Evolutionary conservation across 768 basidiomycete genomes (phyloP), one percentile per base, ranked within the genome.

Genomic region (Fistulinella prunicolor): DNA sequence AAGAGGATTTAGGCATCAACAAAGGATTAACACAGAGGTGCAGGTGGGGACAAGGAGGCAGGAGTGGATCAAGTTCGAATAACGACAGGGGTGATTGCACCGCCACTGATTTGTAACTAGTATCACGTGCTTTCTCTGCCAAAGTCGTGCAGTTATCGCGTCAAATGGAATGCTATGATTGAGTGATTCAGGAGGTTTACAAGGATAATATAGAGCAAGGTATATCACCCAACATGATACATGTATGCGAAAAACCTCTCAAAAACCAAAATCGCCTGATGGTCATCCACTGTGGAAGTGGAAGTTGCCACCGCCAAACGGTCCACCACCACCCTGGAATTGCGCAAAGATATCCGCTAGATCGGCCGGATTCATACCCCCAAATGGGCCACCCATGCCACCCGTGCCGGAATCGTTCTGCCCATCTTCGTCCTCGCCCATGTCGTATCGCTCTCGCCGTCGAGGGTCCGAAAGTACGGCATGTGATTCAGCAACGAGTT

Each of bases 371-470:
- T 62, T 57, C 65, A 66, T 55, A 4, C 72, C 70, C 9, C 65
- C 68, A 9, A 62, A 67, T 8, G 78, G 73, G 1, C 71, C 73
- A 21, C 73, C 71, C 67, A 74, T 70, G 9, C 73, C 72, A 1
- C 65, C 61, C 59, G 51, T 63, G 24, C 73, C 69, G 7, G 71
- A 68, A 9, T 71, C 77, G 32, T 65, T 75, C 66, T 71, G 66
- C 19, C 83, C 85, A 49, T 90, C 87, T 55, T 89, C 87, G 57
- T 90, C 89, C 53, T 89, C 89, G 29, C 89, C 89, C 64, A 81
- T 60, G 64, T 92, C 89, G 56, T 92, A 92, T 34, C 89, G 79
- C 56, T 83, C 75, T 35, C 89, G 77, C 37, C 83, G 73, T 10
- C 71, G 73, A 1, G 89, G 77, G 56, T 94, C 92, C 0, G 88